Conservation (phyloP, 192 early-diverging fungal genomes). For the Phycomyces blakesleeanus region DNA sequence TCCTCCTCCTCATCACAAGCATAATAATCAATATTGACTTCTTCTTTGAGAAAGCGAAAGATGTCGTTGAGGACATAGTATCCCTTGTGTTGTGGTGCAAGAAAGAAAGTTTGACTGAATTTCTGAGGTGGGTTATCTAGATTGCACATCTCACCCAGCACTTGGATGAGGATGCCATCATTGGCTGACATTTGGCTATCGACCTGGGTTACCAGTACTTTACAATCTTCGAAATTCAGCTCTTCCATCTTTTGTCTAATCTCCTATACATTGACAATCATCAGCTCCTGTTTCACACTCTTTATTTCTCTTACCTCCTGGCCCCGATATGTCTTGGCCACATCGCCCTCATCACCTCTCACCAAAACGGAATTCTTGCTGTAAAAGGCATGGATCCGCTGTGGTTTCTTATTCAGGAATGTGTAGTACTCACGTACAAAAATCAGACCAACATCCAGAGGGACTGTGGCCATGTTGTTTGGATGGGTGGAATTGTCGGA, state of each 20-base stretch:
- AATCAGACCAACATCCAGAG: constrained; percentile 80
- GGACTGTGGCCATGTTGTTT: neutral
- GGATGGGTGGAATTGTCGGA: neutral
- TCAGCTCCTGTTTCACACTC: no score
- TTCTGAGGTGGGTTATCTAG: constrained; percentile 71
- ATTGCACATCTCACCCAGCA: constrained; percentile 88
- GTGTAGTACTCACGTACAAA: constrained; percentile 96
- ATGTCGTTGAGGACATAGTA: constrained; percentile 94
- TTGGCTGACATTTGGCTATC: constrained; percentile 74
- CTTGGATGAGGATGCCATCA: constrained; percentile 83
- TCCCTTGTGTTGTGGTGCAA: constrained; percentile 82
- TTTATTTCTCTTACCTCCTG: constrained; percentile 7
- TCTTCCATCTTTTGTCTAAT: constrained; percentile 73
- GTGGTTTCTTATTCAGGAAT: constrained; percentile 80
- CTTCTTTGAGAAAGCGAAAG: constrained; percentile 90
- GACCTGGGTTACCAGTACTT: constrained; percentile 81
- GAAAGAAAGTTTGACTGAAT: constrained; percentile 88
- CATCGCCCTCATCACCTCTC: constrained; percentile 80
- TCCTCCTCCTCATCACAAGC: constrained; percentile 49
- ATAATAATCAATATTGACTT: constrained; percentile 19
- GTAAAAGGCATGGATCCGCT: constrained; percentile 82
- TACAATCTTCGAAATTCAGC: constrained; percentile 79
- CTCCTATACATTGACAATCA: constrained; percentile 51
- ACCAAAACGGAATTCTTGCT: constrained; percentile 78
- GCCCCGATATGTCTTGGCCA: constrained; percentile 3